These are phyloP conservation scores for Lolium multiflorum DNA, from an alignment of 176 grass and related monocot genomes.

Conservation along the genomic window DNA sequence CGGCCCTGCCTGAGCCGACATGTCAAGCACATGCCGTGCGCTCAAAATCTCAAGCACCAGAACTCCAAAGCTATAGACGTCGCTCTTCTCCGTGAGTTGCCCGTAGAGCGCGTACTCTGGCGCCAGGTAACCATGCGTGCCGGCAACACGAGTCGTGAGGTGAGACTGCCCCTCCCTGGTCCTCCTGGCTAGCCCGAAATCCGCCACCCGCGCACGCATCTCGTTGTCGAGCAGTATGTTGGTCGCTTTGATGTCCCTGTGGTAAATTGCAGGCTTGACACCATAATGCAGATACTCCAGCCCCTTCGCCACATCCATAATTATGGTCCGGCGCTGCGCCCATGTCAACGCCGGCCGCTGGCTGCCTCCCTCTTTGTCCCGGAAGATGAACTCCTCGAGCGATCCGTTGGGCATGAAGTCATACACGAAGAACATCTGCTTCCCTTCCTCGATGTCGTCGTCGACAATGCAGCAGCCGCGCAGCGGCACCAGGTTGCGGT, in stretches of 20 bases:
- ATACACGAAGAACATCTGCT: conserved; percentile 78
- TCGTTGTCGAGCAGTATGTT: conserved; percentile 83
- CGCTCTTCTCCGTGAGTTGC: conserved; percentile 92
- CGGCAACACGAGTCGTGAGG: conserved; percentile 91
- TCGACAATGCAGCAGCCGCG: conserved; percentile 85
- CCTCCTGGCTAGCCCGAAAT: conserved; percentile 76
- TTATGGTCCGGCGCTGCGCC: conserved; percentile 76
- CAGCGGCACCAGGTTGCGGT: conserved; percentile 81
- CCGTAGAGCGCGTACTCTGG: conserved; percentile 95
- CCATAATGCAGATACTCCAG: conserved; percentile 85
- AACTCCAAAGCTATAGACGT: conserved; percentile 94
- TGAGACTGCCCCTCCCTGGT: conserved; percentile 88
- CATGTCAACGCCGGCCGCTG: conserved; percentile 55
- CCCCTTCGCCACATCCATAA: conserved; percentile 81
- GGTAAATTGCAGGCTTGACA: conserved; percentile 90
- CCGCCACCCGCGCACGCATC: conserved; percentile 79
- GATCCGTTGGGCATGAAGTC: conserved; percentile 87
- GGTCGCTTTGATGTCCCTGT: conserved; percentile 91
- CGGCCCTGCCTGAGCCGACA: conserved; percentile 51
- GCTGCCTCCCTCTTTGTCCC: background rate
- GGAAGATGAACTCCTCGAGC: conserved; percentile 80
- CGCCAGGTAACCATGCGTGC: conserved; percentile 87
- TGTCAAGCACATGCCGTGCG: conserved; percentile 73
- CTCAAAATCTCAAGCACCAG: conserved; percentile 81
- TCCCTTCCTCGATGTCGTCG: conserved; percentile 67